Evolutionary conservation across 345 rosid species (phyloP).

Genomic region (Diplotaxis tenuifolia): DNA sequence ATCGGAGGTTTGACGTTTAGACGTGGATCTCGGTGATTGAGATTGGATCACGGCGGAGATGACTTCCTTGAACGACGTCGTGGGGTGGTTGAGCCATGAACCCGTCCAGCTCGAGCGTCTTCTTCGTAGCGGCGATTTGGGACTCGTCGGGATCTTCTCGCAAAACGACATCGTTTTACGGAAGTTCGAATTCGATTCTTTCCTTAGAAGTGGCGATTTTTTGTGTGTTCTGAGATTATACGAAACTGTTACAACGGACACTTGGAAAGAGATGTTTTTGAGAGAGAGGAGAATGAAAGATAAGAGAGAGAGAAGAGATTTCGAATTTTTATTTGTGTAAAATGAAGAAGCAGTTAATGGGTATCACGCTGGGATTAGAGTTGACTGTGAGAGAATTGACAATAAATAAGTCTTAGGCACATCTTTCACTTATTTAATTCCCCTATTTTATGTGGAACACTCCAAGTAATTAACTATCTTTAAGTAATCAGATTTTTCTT

Average conservation of each 20-base stretch:
- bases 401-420: constrained; percentile 13
- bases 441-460: no score
- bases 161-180: constrained; percentile 51
- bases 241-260: constrained; percentile 33
- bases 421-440: background rate
- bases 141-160: constrained; percentile 45
- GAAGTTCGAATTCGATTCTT: background rate
- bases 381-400: constrained; percentile 1
- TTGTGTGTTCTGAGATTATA: background rate
- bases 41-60: constrained; percentile 54
- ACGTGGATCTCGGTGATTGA: constrained; percentile 39
- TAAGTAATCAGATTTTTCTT: no score
- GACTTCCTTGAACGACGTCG: constrained; percentile 54
- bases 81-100: constrained; percentile 52
- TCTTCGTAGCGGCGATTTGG: constrained; percentile 48
- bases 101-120: constrained; percentile 54
- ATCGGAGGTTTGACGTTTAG: constrained; percentile 40
- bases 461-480: background rate
- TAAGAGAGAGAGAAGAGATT: background rate
- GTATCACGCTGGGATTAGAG: constrained; percentile 25
- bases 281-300: background rate
- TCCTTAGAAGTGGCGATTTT: no score
- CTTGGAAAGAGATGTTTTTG: constrained; percentile 30
- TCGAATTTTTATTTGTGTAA: background rate
- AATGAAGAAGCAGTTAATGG: background rate